Base-by-base conservation (phyloP, 2,329 filamentous ascomycete genomes). In the Cryoendolithus antarcticus region DNA sequence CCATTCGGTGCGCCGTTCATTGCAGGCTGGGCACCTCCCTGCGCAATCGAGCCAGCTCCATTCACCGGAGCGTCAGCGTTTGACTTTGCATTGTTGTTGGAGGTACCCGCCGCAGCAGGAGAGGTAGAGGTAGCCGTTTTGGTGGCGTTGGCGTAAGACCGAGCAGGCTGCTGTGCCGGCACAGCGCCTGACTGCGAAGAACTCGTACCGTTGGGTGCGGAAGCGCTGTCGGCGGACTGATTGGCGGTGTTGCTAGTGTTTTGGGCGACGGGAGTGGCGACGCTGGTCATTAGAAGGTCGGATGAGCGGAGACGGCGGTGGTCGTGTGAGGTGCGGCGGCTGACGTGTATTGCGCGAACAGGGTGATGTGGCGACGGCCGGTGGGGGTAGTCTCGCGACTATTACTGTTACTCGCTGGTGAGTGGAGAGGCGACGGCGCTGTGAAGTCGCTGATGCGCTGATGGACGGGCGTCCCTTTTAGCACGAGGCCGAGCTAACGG, bases 51-150 rank as follows among this genome's bases (percentile, higher is more conserved):
- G 49, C 68, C 66, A 59, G 70, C 69, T 73, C 85, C 85, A 74
- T 93, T 94, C 74, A 93, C 75, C 62, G 82, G 76, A 70, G 84
- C 79, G 55, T 76, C 74, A 55, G 80, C 75, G 59, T 75, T 71
- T 51, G 54, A 63, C 56, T 75, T 73, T 63, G 69, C 70, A 71
- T 72, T 64, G 60, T 46, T 55, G 47, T 48, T 66, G 55, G 67
- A 62, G 55, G 65, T 67, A 61, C 69, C 67, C 63, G 70, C 69
- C 62, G 66, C 65, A 61, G 66, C 63, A 55, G 70, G 62, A 56
- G 67, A 63, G 58, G 64, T 62, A 55, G 61, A 57, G 50, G 61
- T 62, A 49, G 61, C 60, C 48, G 65, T 65, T 61, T 72, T 74
- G 62, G 72, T 74, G 59, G 73, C 74, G 67, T 62, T 71, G 57